phyloP scores from a whole-genome alignment of 768 basidiomycete genomes.

The Lactarius indigo region DNA sequence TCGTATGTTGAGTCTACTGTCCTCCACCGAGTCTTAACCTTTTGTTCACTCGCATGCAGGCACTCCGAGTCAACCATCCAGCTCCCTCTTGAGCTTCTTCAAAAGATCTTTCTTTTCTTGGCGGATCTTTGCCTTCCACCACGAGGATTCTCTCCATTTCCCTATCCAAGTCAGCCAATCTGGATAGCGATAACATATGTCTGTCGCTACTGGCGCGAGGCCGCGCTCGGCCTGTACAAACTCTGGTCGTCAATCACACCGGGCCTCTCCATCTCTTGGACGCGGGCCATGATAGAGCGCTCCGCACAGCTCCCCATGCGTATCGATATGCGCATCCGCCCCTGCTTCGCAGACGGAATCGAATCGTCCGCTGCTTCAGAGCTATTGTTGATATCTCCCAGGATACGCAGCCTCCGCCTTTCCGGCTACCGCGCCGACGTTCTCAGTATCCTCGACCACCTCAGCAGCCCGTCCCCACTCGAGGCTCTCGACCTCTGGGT shows the following conservation, averaged over 20 bases:
- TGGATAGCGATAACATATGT: constrained; percentile 17
- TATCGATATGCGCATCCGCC: constrained; percentile 5
- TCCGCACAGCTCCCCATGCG: constrained; percentile 11
- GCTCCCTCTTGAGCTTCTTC: neutral
- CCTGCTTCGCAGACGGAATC: neutral
- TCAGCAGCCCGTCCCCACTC: constrained; percentile 12
- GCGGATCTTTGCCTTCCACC: neutral
- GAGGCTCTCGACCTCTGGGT: neutral
- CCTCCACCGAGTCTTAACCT: too few relatives aligned
- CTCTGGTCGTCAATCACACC: constrained; percentile 19
- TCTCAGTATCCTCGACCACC: constrained; percentile 6
- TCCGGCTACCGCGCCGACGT: constrained; percentile 2
- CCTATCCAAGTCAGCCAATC: too few relatives aligned
- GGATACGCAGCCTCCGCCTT: constrained; percentile 14
- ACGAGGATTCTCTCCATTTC: too few relatives aligned
- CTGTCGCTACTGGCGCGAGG: constrained; percentile 15
- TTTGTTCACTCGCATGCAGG: neutral
- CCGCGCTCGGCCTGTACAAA: constrained; percentile 14
- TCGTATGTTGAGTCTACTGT: neutral
- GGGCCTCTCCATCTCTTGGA: constrained; percentile 6
- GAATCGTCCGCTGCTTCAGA: constrained; percentile 6
- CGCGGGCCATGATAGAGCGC: constrained; percentile 18
- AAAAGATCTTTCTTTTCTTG: neutral
- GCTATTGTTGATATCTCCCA: constrained; percentile 4
- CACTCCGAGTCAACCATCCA: neutral